Conservation (phyloP, 169 alveolate genomes). For the Plasmodium knowlesi region DNA sequence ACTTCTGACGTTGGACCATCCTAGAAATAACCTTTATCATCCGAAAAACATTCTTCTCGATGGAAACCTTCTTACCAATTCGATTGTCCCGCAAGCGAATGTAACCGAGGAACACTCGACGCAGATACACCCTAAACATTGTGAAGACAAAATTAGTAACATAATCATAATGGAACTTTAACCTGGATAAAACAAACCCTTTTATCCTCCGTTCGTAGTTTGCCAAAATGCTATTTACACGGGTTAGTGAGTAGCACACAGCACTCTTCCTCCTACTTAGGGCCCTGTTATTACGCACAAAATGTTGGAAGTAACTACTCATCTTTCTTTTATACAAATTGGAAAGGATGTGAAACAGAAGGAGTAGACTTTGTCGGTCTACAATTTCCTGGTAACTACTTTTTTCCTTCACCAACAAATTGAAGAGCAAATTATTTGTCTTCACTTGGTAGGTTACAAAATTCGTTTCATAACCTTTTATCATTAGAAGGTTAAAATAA, state of each 20-base stretch:
- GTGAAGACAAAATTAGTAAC: conserved; percentile 37
- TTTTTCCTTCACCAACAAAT: conserved; percentile 49
- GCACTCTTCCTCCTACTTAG: conserved; percentile 47
- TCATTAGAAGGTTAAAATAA: conserved; percentile 28
- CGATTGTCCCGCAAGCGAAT: conserved; percentile 32
- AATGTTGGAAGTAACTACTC: conserved; percentile 17
- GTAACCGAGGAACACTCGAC: conserved; percentile 31
- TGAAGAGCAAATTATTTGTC: conserved; percentile 38
- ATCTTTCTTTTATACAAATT: conserved; percentile 28
- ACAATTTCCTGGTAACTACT: conserved; percentile 25
- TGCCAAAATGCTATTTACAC: conserved; percentile 22
- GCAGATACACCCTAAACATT: conserved; percentile 35
- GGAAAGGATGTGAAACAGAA: conserved; percentile 3
- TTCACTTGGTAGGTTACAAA: conserved; percentile 42
- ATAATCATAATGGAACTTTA: conserved; percentile 36
- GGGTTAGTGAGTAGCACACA: conserved; percentile 23
- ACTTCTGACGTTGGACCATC: conserved; percentile 27
- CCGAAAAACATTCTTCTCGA: conserved; percentile 32
- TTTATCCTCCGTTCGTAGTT: conserved; percentile 32
- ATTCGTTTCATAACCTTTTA: conserved; percentile 33
- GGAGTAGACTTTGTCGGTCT: not conserved
- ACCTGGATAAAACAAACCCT: not conserved
- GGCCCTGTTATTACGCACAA: conserved; percentile 14
- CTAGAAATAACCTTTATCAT: not conserved
- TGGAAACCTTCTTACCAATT: not conserved